Percentiles rank a stretch among this genome's conserved stretches.
phyloP scores from a whole-genome alignment of 1,139 yeast genomes.

The Pichia sp. region DNA sequence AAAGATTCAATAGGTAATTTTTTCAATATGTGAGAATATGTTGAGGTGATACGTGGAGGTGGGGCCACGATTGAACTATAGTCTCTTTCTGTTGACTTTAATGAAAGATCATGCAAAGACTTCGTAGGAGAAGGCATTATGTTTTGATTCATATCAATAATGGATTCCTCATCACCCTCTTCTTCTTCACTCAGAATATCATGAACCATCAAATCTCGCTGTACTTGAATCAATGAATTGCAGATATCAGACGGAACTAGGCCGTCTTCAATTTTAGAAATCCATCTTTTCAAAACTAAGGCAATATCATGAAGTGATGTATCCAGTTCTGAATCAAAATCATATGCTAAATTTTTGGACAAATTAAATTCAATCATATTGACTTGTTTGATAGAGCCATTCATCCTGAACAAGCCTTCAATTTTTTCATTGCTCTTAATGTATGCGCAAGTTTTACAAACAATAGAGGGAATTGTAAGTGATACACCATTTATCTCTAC shows the following conservation, averaged over 20 bases:
- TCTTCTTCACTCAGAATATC: slow-evolving; percentile 9
- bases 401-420: slow-evolving; percentile 28
- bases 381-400: slow-evolving; percentile 26
- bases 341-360: slow-evolving; percentile 9
- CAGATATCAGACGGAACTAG: slow-evolving; percentile 20
- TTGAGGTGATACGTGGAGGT: not conserved
- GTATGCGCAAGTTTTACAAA: slow-evolving; percentile 24
- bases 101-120: not conserved
- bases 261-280: slow-evolving; percentile 23
- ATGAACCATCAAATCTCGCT: not conserved
- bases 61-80: not conserved
- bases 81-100: not conserved
- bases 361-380: slow-evolving; percentile 19
- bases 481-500: slow-evolving; percentile 1
- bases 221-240: slow-evolving; percentile 1
- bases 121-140: not conserved
- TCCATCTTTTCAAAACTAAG: slow-evolving; percentile 29
- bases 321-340: slow-evolving; percentile 10
- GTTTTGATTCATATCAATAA: slow-evolving; percentile 6
- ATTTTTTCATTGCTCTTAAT: slow-evolving; percentile 16
- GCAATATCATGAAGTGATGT: slow-evolving; percentile 25
- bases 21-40: not conserved
- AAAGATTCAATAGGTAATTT: slow-evolving; percentile 22
- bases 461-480: slow-evolving; percentile 21
- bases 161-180: not conserved